Conservation (phyloP, 2,329 filamentous ascomycete genomes). For the Aspergillus sp. region DNA sequence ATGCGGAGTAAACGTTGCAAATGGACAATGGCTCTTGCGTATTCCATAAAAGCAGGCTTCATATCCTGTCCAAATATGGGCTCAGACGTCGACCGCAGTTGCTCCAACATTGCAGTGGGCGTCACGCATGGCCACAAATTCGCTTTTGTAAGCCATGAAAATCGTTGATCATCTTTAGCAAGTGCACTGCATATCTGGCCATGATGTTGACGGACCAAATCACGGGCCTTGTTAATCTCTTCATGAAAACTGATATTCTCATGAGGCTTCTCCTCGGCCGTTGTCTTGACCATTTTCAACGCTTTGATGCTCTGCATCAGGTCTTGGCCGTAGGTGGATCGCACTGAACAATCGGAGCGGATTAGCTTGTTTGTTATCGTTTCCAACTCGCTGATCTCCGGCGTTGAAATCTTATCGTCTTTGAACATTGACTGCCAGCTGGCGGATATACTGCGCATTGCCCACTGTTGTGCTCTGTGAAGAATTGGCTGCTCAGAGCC, state of each 20-base stretch:
- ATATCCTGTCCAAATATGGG: slow-evolving; percentile 26
- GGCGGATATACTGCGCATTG: no score
- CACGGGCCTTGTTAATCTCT: slow-evolving; percentile 17
- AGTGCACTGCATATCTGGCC: slow-evolving; percentile 13
- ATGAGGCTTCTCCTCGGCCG: neutral
- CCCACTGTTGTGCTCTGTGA: no score
- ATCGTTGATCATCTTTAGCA: slow-evolving; percentile 20
- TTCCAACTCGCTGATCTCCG: slow-evolving; percentile 17
- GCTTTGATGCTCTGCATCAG: slow-evolving; percentile 34
- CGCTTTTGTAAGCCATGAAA: slow-evolving; percentile 35
- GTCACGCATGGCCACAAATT: slow-evolving; percentile 41
- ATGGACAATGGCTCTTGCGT: slow-evolving; percentile 36
- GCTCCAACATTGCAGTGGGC: slow-evolving; percentile 37
- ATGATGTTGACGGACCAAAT: slow-evolving; percentile 8
- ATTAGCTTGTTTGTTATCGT: slow-evolving; percentile 16
- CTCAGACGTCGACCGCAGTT: slow-evolving; percentile 32
- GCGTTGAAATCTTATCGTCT: neutral
- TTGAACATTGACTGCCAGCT: no score
- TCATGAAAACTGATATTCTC: slow-evolving; percentile 1
- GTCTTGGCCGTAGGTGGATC: slow-evolving; percentile 33
- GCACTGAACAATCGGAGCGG: slow-evolving; percentile 20
- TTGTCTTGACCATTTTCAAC: slow-evolving; percentile 12
- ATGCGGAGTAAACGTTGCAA: slow-evolving; percentile 44
- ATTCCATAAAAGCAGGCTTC: slow-evolving; percentile 33
- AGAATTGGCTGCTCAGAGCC: no score